These are phyloP conservation scores for Breynia disticha DNA, from an alignment of 441 rosid genomes.

Conservation along the genomic window DNA sequence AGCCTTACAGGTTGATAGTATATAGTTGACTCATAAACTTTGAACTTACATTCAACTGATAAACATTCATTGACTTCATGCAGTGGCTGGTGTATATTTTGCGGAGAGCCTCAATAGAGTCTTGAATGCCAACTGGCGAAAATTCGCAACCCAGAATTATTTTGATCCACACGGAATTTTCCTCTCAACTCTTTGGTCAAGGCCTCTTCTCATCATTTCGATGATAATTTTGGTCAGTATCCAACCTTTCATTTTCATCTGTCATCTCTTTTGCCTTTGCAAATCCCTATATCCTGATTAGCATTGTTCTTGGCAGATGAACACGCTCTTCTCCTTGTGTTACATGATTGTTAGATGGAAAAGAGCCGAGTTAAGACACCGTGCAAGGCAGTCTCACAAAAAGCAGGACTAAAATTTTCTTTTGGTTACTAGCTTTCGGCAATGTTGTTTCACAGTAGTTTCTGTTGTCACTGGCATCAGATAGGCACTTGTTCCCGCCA, in stretches of 20 bases:
- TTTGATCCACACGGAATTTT: slow-evolving; percentile 80
- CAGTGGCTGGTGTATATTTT: slow-evolving; percentile 87
- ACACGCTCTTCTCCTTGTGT: slow-evolving; percentile 74
- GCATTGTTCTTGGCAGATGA: slow-evolving; percentile 41
- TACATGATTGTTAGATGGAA: slow-evolving; percentile 82
- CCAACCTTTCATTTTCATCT: background rate
- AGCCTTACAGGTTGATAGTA: too few relatives aligned
- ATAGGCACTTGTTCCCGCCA: slow-evolving; percentile 3
- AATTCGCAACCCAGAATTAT: slow-evolving; percentile 82
- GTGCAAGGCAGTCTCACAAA: slow-evolving; percentile 55
- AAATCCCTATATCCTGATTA: background rate
- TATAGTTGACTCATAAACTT: background rate
- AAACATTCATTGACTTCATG: slow-evolving; percentile 12
- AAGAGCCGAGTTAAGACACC: slow-evolving; percentile 89
- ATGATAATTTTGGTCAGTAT: slow-evolving; percentile 69
- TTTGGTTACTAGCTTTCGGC: background rate
- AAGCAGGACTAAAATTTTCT: slow-evolving; percentile 51
- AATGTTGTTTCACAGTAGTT: background rate
- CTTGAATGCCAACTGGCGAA: slow-evolving; percentile 58
- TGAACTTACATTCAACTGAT: slow-evolving; percentile 1
- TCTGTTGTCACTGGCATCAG: background rate
- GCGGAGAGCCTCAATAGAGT: slow-evolving; percentile 71
- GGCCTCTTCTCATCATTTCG: slow-evolving; percentile 78
- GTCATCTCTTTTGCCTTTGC: background rate
- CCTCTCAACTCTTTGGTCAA: slow-evolving; percentile 83